A percentile compares a stretch with the other conserved stretches of the same genome.
These are phyloP conservation scores for Boletus rubescentipes DNA, from an alignment of 768 basidiomycete species.

Conservation along the genomic window DNA sequence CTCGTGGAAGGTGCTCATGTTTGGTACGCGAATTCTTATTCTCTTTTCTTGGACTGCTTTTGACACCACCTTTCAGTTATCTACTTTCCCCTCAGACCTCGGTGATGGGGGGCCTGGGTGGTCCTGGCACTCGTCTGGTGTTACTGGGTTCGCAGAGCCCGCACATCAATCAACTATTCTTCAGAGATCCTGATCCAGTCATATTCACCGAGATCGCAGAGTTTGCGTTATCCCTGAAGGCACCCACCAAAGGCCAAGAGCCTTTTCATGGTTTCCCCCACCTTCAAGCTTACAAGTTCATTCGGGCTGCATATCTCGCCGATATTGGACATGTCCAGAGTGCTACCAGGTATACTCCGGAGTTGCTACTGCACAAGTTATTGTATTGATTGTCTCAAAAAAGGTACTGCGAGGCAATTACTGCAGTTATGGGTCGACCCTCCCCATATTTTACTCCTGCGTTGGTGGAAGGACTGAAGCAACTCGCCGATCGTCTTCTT, in stretches of 20 bases:
- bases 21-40: constrained; percentile 56
- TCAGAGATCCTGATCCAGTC: constrained; percentile 69
- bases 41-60: background rate
- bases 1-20: constrained; percentile 86
- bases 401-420: constrained; percentile 94
- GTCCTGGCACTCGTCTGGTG: constrained; percentile 63
- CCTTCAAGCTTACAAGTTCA: constrained; percentile 83
- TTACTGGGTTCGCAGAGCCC: constrained; percentile 73
- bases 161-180: constrained; percentile 46
- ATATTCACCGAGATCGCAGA: constrained; percentile 90
- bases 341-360: constrained; percentile 64
- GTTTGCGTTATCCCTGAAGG: constrained; percentile 80
- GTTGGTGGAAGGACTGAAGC: constrained; percentile 73
- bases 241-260: constrained; percentile 81
- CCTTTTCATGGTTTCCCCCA: constrained; percentile 78
- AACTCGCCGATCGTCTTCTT: constrained; percentile 74
- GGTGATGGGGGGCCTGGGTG: constrained; percentile 66
- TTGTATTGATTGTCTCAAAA: constrained; percentile 28
- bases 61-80: constrained; percentile 51
- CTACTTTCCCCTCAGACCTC: constrained; percentile 83
- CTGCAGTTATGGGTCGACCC: constrained; percentile 56
- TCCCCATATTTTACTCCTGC: constrained; percentile 67
- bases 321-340: constrained; percentile 78
- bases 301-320: constrained; percentile 71
- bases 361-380: background rate